Evolutionary conservation across 805 yeast species (phyloP).

Genomic region (Cyberlindnera maritima): DNA sequence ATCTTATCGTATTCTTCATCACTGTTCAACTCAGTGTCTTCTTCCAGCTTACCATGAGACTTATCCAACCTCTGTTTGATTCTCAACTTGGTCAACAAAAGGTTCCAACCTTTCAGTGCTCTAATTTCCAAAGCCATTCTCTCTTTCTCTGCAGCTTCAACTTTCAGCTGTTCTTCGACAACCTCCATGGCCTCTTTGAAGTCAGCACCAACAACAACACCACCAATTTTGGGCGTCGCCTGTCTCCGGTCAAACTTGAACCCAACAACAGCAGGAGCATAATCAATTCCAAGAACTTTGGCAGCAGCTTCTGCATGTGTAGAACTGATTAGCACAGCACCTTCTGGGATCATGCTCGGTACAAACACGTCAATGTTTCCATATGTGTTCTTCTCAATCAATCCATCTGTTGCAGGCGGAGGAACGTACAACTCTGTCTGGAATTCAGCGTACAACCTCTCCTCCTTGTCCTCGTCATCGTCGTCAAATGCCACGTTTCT

Average conservation of each 20-base stretch:
- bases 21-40: slow-evolving; percentile 1
- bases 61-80: slow-evolving; percentile 41
- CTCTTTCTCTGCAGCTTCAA: slow-evolving; percentile 40
- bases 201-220: slow-evolving; percentile 69
- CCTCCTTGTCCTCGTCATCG: slow-evolving; percentile 44
- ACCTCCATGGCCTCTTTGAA: slow-evolving; percentile 56
- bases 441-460: slow-evolving; percentile 67
- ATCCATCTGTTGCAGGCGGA: slow-evolving; percentile 52
- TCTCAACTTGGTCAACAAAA: slow-evolving; percentile 41
- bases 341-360: slow-evolving; percentile 78
- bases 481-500: slow-evolving; percentile 12
- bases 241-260: slow-evolving; percentile 64
- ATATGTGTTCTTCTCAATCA: slow-evolving; percentile 68
- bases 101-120: slow-evolving; percentile 47
- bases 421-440: slow-evolving; percentile 77
- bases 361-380: slow-evolving; percentile 84
- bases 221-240: slow-evolving; percentile 67
- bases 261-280: slow-evolving; percentile 83
- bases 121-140: slow-evolving; percentile 42
- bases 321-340: slow-evolving; percentile 60
- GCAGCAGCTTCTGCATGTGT: slow-evolving; percentile 69
- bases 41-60: slow-evolving; percentile 39
- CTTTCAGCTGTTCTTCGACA: slow-evolving; percentile 46
- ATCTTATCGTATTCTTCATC: slow-evolving; percentile 15
- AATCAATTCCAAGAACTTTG: slow-evolving; percentile 63